A percentile compares a stretch with the other conserved stretches of the same genome.
phyloP scores from a whole-genome alignment of 78 protist species.

The Dictyostelium capitatum region DNA sequence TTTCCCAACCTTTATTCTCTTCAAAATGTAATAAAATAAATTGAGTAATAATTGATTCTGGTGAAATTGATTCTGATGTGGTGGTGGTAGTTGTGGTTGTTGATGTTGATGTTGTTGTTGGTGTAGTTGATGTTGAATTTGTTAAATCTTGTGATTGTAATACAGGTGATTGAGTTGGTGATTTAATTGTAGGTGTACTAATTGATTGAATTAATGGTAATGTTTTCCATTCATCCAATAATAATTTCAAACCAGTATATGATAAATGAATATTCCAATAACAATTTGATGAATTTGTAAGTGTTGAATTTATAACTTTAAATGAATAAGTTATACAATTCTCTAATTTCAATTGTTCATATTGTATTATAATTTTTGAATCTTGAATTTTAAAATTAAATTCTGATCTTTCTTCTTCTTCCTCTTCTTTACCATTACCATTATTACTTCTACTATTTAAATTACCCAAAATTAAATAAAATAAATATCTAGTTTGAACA shows the following conservation, averaged over 20 bases:
- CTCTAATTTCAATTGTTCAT: constrained; percentile 49
- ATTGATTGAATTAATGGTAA: constrained; percentile 11
- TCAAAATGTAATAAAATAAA: constrained; percentile 71
- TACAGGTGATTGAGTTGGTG: constrained; percentile 36
- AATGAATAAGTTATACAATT: constrained; percentile 61
- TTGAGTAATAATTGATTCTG: constrained; percentile 66
- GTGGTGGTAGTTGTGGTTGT: background rate
- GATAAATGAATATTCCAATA: constrained; percentile 74
- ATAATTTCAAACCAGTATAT: constrained; percentile 38
- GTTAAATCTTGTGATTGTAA: background rate
- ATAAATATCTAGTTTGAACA: constrained; percentile 39
- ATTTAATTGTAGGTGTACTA: background rate
- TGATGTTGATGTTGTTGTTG: background rate
- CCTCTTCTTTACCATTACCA: background rate
- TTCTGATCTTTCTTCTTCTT: background rate
- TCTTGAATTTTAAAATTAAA: background rate
- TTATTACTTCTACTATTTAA: background rate
- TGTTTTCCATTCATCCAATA: constrained; percentile 73
- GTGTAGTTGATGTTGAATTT: background rate
- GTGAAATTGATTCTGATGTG: background rate
- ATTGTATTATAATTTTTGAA: constrained; percentile 3
- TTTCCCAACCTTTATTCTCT: constrained; percentile 71
- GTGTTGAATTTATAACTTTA: constrained; percentile 49
- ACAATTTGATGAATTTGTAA: constrained; percentile 65
- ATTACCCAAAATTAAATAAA: constrained; percentile 34